Conservation (phyloP, 2,329 filamentous ascomycete species). For the Aspergillus tamarii region DNA sequence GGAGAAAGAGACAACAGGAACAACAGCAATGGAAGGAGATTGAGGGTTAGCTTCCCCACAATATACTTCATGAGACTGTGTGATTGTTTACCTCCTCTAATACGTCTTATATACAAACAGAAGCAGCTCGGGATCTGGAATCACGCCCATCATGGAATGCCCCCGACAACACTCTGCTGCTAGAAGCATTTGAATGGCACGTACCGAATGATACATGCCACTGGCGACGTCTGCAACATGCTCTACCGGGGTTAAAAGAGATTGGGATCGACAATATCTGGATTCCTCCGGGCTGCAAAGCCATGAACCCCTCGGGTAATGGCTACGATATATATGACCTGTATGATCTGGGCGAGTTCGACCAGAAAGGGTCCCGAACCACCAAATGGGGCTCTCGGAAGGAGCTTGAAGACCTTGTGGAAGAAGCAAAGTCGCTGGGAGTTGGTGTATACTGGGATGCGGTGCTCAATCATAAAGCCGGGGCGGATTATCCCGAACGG, state of each 20-base stretch:
- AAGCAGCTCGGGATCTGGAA: slow-evolving; percentile 28
- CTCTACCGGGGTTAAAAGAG: slow-evolving; percentile 58
- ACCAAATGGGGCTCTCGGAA: slow-evolving; percentile 73
- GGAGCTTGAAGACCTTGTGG: slow-evolving; percentile 59
- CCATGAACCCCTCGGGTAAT: slow-evolving; percentile 62
- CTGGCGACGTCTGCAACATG: slow-evolving; percentile 60
- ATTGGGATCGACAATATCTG: slow-evolving; percentile 67
- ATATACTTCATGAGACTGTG: not conserved
- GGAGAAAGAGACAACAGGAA: slow-evolving; percentile 17
- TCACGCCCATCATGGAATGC: slow-evolving; percentile 35
- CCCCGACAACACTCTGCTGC: slow-evolving; percentile 54
- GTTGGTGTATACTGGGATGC: slow-evolving; percentile 70
- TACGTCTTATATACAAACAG: slow-evolving; percentile 15
- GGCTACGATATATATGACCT: slow-evolving; percentile 73
- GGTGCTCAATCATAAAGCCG: slow-evolving; percentile 73
- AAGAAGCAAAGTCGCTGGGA: slow-evolving; percentile 55
- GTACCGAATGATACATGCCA: slow-evolving; percentile 63
- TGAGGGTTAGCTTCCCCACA: slow-evolving; percentile 22
- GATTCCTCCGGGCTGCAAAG: slow-evolving; percentile 74
- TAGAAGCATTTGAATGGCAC: slow-evolving; percentile 77
- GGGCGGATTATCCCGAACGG: slow-evolving; percentile 66
- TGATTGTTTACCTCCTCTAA: not conserved
- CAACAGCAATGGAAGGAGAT: slow-evolving; percentile 26
- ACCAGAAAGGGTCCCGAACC: slow-evolving; percentile 64
- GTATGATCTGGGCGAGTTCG: slow-evolving; percentile 72